phyloP scores from a whole-genome alignment of 371 early-diverging fungal genomes.

The Cladochytrium tenue region DNA sequence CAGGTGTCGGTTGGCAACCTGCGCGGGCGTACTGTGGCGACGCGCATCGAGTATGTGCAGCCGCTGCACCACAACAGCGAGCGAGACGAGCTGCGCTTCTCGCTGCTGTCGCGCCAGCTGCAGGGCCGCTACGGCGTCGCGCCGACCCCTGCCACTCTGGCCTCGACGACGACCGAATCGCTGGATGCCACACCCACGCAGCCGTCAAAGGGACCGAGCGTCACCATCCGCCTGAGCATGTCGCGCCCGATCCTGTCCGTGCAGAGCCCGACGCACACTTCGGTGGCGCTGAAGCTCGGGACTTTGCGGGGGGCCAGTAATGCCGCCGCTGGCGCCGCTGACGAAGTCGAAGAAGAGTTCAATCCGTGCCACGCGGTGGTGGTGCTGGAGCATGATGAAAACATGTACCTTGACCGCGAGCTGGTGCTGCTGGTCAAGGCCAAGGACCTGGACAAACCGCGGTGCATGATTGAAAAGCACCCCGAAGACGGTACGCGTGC shows the following conservation, averaged over 20 bases:
- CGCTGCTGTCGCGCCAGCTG: too few relatives aligned
- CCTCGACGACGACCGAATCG: too few relatives aligned
- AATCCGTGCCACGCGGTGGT: conserved; percentile 3
- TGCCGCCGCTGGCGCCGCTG: not conserved
- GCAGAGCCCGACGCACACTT: too few relatives aligned
- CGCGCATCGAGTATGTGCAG: conserved; percentile 41
- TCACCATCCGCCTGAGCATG: conserved; percentile 13
- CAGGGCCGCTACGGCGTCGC: too few relatives aligned
- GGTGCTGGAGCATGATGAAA: not conserved
- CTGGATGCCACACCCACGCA: too few relatives aligned
- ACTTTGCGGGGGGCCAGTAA: too few relatives aligned
- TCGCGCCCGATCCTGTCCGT: conserved; percentile 13
- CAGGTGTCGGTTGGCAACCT: conserved; percentile 44
- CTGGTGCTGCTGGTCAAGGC: conserved; percentile 33
- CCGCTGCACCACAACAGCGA: too few relatives aligned
- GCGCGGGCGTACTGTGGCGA: conserved; percentile 12
- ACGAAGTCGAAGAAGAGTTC: not conserved
- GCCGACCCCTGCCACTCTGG: too few relatives aligned
- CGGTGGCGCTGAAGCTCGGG: too few relatives aligned
- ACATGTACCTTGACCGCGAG: conserved; percentile 11
- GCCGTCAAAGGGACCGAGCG: not conserved
- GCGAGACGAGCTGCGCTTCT: too few relatives aligned
- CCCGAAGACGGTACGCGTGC: conserved; percentile 35
- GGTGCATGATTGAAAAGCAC: conserved; percentile 39
- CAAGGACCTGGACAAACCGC: conserved; percentile 29